Conservation (phyloP, 169 alveolate genomes). For the Eimeria necatrix region DNA sequence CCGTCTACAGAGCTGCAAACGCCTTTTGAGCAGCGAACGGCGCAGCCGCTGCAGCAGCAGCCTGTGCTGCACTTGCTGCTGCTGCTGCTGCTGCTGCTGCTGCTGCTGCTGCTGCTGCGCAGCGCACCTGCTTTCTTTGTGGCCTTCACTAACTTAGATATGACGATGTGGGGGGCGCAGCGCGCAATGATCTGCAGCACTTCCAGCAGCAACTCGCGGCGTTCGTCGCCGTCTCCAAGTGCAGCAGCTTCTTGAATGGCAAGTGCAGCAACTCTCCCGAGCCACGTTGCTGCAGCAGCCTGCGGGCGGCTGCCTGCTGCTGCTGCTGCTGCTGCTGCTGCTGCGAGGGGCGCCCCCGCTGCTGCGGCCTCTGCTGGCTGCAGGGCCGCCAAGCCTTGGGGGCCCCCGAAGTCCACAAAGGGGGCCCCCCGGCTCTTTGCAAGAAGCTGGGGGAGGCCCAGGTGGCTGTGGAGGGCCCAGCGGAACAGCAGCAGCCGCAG, state of each 20-base stretch:
- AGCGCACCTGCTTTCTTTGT: conserved; percentile 41
- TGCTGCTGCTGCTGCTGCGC: conserved; percentile 10
- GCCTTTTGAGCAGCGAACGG: neutral
- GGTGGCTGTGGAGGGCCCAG: neutral
- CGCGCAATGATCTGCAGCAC: conserved; percentile 15
- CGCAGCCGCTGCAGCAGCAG: no score
- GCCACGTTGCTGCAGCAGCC: conserved; percentile 23
- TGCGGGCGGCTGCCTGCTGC: neutral
- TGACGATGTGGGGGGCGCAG: neutral
- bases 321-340: conserved; percentile 49
- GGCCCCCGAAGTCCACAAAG: neutral
- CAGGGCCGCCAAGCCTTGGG: neutral
- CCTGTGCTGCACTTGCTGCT: neutral
- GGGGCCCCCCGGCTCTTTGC: neutral
- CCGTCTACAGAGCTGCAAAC: neutral
- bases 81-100: neutral
- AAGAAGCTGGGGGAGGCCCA: neutral
- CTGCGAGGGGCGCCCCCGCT: neutral
- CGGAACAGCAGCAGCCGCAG: conserved; percentile 64
- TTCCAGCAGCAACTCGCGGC: conserved; percentile 48
- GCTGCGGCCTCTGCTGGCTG: neutral
- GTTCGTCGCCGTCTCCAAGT: conserved; percentile 8
- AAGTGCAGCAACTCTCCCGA: neutral
- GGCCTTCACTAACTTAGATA: conserved; percentile 22
- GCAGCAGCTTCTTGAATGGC: conserved; percentile 54